Evolutionary conservation across 768 basidiomycete genomes (phyloP).

Genomic region (Serendipita sp.): DNA sequence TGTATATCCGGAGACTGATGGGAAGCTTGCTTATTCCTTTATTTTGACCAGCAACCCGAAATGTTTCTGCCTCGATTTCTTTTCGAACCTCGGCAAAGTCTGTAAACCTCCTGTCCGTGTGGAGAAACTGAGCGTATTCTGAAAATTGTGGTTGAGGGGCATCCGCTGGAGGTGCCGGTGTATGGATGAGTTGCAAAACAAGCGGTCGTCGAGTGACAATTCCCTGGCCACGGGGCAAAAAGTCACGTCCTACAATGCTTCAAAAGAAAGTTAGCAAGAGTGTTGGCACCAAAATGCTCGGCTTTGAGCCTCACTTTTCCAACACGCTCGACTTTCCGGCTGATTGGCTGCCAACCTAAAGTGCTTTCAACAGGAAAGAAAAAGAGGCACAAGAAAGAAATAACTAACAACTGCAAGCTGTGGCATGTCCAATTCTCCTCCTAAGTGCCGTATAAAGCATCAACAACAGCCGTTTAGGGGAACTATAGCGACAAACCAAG

Average conservation of each 20-base stretch:
- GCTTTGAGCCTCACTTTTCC: conserved; percentile 55
- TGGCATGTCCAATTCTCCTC: conserved; percentile 84
- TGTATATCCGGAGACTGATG: conserved; percentile 89
- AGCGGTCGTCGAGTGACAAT: conserved; percentile 95
- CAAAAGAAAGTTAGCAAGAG: not conserved
- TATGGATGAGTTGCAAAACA: conserved; percentile 89
- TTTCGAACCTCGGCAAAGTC: conserved; percentile 87
- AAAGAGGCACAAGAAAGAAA: not conserved
- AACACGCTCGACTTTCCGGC: conserved; percentile 92
- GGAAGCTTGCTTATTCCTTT: conserved; percentile 95
- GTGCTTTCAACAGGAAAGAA: conserved; percentile 18
- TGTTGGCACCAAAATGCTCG: not conserved
- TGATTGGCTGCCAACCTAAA: conserved; percentile 87
- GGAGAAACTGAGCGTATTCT: conserved; percentile 96
- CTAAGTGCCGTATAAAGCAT: conserved; percentile 22
- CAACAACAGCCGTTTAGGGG: not conserved
- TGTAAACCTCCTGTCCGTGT: conserved; percentile 91
- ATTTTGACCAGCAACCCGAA: conserved; percentile 93
- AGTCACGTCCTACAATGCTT: conserved; percentile 89
- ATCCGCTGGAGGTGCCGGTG: conserved; percentile 39
- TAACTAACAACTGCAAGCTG: conserved; percentile 60
- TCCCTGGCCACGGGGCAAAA: conserved; percentile 74
- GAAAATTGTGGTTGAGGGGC: conserved; percentile 22
- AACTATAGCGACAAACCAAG: conserved; percentile 38
- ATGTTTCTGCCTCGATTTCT: conserved; percentile 97